A percentile compares a stretch with the other conserved stretches of the same genome.
Evolutionary conservation across 257 asterid genomes (phyloP).

Genomic region (Nicotiana knightiana): DNA sequence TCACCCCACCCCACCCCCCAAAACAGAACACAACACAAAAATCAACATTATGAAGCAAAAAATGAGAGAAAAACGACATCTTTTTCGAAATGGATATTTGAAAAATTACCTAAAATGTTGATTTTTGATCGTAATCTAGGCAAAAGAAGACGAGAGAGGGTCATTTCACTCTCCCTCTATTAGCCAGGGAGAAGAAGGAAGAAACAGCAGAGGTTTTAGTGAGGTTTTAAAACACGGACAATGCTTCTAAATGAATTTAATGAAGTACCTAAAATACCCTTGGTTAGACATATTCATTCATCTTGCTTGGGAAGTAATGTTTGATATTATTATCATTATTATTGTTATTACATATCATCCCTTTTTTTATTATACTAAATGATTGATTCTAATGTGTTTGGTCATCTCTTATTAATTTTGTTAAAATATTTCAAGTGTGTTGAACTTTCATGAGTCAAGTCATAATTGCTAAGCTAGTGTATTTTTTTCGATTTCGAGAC

Average conservation of each 20-base stretch:
- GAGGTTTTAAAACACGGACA: conserved; percentile 24
- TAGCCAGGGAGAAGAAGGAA: not conserved
- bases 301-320: not conserved
- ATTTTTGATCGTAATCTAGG: conserved; percentile 22
- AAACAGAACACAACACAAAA: not conserved
- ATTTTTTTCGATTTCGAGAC: not conserved
- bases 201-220: conserved; percentile 19
- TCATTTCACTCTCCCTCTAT: conserved; percentile 26
- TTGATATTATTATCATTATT: not conserved
- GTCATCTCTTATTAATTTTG: not conserved
- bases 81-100: conserved; percentile 4
- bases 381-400: not conserved
- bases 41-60: not conserved
- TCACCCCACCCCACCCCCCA: not conserved
- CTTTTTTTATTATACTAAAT: not conserved
- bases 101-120: conserved; percentile 24
- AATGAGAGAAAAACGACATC: not conserved
- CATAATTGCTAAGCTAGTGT: not conserved
- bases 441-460: not conserved
- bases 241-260: not conserved
- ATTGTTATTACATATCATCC: not conserved
- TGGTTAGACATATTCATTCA: not conserved
- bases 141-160: conserved; percentile 37
- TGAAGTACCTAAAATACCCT: conserved; percentile 1
- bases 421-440: not conserved